These are phyloP conservation scores for Clarireedia sp. DNA, from an alignment of 2,329 filamentous ascomycete species.

Conservation along the genomic window DNA sequence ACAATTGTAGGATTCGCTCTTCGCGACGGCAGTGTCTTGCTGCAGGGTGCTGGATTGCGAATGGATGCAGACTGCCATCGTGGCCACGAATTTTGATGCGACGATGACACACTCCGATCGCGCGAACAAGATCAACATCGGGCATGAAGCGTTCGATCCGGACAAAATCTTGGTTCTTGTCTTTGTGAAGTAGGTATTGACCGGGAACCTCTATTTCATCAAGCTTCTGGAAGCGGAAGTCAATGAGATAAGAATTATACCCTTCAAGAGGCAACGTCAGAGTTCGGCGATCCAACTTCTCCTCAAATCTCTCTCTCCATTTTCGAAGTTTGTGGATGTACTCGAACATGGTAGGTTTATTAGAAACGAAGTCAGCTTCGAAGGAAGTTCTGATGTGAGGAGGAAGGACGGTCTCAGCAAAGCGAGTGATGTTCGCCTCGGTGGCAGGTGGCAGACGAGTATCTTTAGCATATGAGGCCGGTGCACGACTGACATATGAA, in stretches of 20 bases:
- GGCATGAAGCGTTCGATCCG: constrained; percentile 95
- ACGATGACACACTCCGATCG: constrained; percentile 83
- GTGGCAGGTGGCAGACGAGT: constrained; percentile 85
- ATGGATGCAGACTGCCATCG: constrained; percentile 93
- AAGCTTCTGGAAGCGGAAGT: constrained; percentile 96
- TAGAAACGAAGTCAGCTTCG: constrained; percentile 90
- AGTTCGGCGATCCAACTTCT: constrained; percentile 79
- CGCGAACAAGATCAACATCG: constrained; percentile 85
- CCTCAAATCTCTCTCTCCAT: constrained; percentile 97
- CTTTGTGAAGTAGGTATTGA: constrained; percentile 93
- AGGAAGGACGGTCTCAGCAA: constrained; percentile 92
- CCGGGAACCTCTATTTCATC: constrained; percentile 97
- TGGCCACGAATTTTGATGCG: constrained; percentile 93
- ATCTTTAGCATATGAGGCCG: constrained; percentile 78
- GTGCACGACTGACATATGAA: constrained; percentile 83
- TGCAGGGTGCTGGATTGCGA: constrained; percentile 92
- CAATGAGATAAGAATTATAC: constrained; percentile 85
- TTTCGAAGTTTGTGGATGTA: constrained; percentile 95
- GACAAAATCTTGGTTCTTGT: constrained; percentile 98
- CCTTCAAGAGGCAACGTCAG: constrained; percentile 52
- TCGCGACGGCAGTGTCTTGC: constrained; percentile 87
- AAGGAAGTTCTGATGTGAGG: constrained; percentile 93
- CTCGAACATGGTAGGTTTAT: constrained; percentile 95
- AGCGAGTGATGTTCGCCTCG: constrained; percentile 92
- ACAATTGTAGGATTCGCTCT: constrained; percentile 90